Evolutionary conservation across 345 rosid genomes (phyloP), one percentile per base, ranked within the genome.

Genomic region (Arabidopsis suecica): DNA sequence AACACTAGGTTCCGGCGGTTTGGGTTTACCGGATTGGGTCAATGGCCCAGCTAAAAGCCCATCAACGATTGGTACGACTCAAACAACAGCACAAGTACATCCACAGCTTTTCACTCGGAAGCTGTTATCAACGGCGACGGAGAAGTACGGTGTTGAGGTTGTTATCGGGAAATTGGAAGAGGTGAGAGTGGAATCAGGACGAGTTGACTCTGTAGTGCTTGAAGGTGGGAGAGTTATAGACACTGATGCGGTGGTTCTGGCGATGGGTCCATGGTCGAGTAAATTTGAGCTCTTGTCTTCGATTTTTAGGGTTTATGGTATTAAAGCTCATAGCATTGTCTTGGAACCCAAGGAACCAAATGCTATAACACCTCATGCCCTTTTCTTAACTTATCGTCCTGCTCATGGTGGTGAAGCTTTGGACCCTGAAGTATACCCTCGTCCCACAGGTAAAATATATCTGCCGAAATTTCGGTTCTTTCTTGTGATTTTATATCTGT

Each of bases 181-280:
- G 61, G 87, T 92, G 2, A 74, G 72, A 37, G 83, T 78, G 20
- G 91, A 78, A 33, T 83, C 65, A 20, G 90, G 86, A 10, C 71
- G 81, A 58, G 89, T 85, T 23, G 72, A 75, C 5, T 83, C 96
- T 58, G 96, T 87, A 36, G 86, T 83, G 51, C 68, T 94, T 18
- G 93, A 83, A 66, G 92, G 83, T 6, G 93, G 92, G 41, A 60
- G 82, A 78, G 86, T 78, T 9, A 58, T 90, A 6, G 88, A 86
- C 9, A 72, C 91, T 14, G 97, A 90, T 22, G 64, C 81, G 28
- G 97, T 89, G 71, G 96, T 95, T 37, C 64, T 92, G 55, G 86
- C 96, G 9, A 86, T 90, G 38, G 96, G 98, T 45, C 97, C 97
- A 2, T 94, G 97, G 97, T 85, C 92, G 0, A 86, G 88, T 40